These are phyloP conservation scores for Phytophthora megakarya DNA, from an alignment of 352 stramenopile genomes.

Conservation along the genomic window DNA sequence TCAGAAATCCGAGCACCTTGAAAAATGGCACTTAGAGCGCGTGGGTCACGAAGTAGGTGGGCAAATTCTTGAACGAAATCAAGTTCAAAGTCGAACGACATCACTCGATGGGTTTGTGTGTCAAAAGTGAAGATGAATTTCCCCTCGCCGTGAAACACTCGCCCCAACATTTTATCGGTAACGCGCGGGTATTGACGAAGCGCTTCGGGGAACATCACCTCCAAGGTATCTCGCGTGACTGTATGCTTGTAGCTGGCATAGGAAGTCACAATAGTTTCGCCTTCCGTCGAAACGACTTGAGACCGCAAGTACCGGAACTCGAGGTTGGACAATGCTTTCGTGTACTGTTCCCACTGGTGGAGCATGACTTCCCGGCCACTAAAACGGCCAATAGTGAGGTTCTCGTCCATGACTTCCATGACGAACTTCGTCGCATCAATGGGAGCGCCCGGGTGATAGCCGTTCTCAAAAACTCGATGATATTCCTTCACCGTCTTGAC, in stretches of 20 bases:
- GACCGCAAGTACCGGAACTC: constrained; percentile 46
- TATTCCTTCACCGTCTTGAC: constrained; percentile 60
- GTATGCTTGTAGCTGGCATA: constrained; percentile 45
- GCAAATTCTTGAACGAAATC: constrained; percentile 50
- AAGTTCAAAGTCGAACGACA: constrained; percentile 51
- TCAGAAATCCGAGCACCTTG: constrained; percentile 50
- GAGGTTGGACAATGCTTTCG: constrained; percentile 40
- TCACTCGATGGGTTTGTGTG: constrained; percentile 37
- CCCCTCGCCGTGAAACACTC: constrained; percentile 35
- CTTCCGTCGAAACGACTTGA: constrained; percentile 22
- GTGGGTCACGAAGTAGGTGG: constrained; percentile 43
- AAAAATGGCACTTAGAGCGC: constrained; percentile 47
- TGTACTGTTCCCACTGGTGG: constrained; percentile 60
- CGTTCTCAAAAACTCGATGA: constrained; percentile 58
- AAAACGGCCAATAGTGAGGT: constrained; percentile 50
- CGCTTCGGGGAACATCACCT: constrained; percentile 58
- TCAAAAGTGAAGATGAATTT: constrained; percentile 57
- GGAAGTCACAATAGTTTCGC: constrained; percentile 42
- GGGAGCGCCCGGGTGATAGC: constrained; percentile 37
- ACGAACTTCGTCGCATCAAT: constrained; percentile 47
- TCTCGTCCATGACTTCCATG: constrained; percentile 48
- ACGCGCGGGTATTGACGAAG: constrained; percentile 32
- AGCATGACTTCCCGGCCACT: constrained; percentile 49
- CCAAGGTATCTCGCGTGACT: constrained; percentile 50
- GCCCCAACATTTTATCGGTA: constrained; percentile 36